Percentiles rank a stretch among this genome's conserved stretches.
Evolutionary conservation across 2,329 filamentous ascomycete genomes (phyloP).

Genomic region (Trichoderma endophyticum): DNA sequence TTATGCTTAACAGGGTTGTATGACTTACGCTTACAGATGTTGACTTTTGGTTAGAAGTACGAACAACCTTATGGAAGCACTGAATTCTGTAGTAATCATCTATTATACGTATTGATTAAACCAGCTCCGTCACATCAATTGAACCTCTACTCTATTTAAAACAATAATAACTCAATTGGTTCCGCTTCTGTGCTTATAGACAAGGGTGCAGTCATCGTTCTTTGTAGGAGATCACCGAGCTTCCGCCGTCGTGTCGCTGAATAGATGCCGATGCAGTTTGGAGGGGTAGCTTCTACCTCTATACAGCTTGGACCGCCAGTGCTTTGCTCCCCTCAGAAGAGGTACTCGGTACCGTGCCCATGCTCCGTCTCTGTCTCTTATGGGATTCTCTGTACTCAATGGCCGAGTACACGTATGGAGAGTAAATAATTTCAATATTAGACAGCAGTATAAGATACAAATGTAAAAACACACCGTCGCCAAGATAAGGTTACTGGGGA

Average conservation of each 20-base stretch:
- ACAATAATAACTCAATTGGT: background rate
- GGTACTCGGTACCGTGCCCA: background rate
- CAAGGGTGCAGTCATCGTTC: background rate
- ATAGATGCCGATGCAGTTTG: background rate
- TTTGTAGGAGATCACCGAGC: background rate
- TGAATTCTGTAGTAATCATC: background rate
- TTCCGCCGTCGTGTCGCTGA: background rate
- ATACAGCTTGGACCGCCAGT: background rate
- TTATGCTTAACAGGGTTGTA: background rate
- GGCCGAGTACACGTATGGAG: background rate
- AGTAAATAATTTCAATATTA: background rate
- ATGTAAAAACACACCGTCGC: background rate
- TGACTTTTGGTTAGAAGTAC: background rate
- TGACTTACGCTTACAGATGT: background rate
- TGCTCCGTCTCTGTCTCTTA: background rate
- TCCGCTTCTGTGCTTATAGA: background rate
- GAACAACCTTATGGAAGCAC: background rate
- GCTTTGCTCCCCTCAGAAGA: background rate
- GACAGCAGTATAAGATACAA: background rate
- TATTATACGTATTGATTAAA: background rate
- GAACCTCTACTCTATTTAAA: background rate
- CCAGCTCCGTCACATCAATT: background rate
- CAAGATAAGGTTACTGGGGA: background rate
- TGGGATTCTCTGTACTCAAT: background rate
- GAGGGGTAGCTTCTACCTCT: conserved; percentile 12